A percentile compares a stretch with the other conserved stretches of the same genome.
phyloP scores from a whole-genome alignment of 768 basidiomycete species.

The Baorangia bicolor region DNA sequence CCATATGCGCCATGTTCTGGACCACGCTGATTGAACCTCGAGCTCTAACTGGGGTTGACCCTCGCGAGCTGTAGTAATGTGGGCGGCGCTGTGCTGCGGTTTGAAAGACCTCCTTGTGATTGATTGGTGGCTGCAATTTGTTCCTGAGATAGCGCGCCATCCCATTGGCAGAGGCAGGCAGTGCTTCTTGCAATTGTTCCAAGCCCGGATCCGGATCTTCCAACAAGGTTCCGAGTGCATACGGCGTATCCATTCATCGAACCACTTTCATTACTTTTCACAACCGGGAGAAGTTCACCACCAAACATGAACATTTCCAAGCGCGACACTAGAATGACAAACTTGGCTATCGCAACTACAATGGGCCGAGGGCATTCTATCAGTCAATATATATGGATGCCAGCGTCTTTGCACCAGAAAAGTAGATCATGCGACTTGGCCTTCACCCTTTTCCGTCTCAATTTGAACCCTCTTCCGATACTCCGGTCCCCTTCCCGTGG shows the following conservation, averaged over 20 bases:
- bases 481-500: slow-evolving; percentile 33
- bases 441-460: slow-evolving; percentile 29
- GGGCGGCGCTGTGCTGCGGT: slow-evolving; percentile 24
- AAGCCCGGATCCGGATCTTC: slow-evolving; percentile 34
- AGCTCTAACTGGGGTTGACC: slow-evolving; percentile 25
- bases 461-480: slow-evolving; percentile 34
- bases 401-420: slow-evolving; percentile 10
- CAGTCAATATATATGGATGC: slow-evolving; percentile 10
- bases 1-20: slow-evolving; percentile 38
- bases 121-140: slow-evolving; percentile 27
- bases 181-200: slow-evolving; percentile 31
- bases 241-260: slow-evolving; percentile 25
- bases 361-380: slow-evolving; percentile 28
- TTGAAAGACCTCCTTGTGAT: slow-evolving; percentile 20
- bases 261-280: slow-evolving; percentile 26
- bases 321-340: slow-evolving; percentile 12
- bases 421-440: slow-evolving; percentile 22
- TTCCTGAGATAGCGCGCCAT: slow-evolving; percentile 27
- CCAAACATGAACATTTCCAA: slow-evolving; percentile 18
- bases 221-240: slow-evolving; percentile 29
- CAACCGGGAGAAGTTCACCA: slow-evolving; percentile 22
- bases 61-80: slow-evolving; percentile 14
- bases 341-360: slow-evolving; percentile 7
- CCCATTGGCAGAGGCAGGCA: slow-evolving; percentile 26
- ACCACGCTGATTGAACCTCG: slow-evolving; percentile 19